Conservation (phyloP, 2,329 filamentous ascomycete species). For the Myriosclerotinia curreyana region DNA sequence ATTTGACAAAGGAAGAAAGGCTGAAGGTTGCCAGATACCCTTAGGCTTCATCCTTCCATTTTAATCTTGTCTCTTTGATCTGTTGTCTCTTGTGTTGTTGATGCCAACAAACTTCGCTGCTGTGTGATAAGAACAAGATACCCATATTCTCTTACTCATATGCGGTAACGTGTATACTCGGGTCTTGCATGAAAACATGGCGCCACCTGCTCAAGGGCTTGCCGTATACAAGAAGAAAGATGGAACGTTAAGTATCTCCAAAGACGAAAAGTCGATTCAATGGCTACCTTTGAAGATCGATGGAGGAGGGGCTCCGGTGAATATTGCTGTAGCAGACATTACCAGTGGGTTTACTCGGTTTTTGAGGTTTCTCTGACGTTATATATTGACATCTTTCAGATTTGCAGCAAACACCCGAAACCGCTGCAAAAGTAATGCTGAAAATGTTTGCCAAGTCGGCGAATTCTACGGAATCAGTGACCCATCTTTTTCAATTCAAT, state of each 20-base stretch:
- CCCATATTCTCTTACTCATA: background rate
- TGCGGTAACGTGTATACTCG: slow-evolving; percentile 6
- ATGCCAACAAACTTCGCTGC: background rate
- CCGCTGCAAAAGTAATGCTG: slow-evolving; percentile 85
- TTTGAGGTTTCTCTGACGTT: slow-evolving; percentile 20
- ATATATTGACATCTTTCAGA: slow-evolving; percentile 51
- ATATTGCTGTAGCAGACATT: slow-evolving; percentile 70
- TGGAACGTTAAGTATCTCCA: slow-evolving; percentile 72
- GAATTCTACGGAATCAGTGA: slow-evolving; percentile 56
- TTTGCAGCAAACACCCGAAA: slow-evolving; percentile 89
- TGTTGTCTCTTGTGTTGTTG: background rate
- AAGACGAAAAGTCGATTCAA: slow-evolving; percentile 69
- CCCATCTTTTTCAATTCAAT: slow-evolving; percentile 88
- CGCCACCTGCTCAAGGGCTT: slow-evolving; percentile 47
- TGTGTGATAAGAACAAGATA: background rate
- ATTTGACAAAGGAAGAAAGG: background rate
- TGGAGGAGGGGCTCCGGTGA: slow-evolving; percentile 61
- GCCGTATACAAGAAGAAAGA: slow-evolving; percentile 95
- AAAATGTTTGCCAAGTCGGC: slow-evolving; percentile 79
- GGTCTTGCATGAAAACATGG: slow-evolving; percentile 21
- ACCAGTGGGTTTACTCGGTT: slow-evolving; percentile 62
- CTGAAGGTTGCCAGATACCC: background rate
- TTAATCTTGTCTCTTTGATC: background rate
- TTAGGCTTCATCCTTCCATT: slow-evolving; percentile 4
- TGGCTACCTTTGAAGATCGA: slow-evolving; percentile 72